Evolutionary conservation across 2,329 filamentous ascomycete genomes (phyloP), one percentile per base, ranked within the genome.

Genomic region (Samsoniella hepiali): DNA sequence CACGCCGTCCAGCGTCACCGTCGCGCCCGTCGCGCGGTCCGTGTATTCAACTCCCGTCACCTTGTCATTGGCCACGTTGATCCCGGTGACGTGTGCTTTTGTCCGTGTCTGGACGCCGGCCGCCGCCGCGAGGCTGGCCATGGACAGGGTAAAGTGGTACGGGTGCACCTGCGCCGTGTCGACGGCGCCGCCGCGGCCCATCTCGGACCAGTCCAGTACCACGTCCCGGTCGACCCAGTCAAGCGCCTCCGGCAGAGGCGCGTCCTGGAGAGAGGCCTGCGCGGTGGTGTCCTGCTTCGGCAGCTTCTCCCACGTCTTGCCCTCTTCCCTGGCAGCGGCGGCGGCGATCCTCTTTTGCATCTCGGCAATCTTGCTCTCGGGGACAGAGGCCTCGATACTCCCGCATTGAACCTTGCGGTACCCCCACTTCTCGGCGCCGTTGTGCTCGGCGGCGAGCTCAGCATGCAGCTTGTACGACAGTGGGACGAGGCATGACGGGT

Each of bases 121-220:
- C 58, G 91, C 85, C 63, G 84, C 78, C 0, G 94, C 93, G 13
- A 97, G 81, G 49, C 86, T 80, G 5, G 91, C 91, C 75, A 98
- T 96, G 17, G 88, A 82, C 0, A 86, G 94, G 0, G 95, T 98
- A 72, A 99, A 98, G 51, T 92, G 88, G 66, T 89, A 91, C 0
- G 95, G 95, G 71, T 99, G 94, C 3, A 98, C 94, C 76, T 99
- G 95, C 0, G 95, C 91, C 1, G 95, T 98, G 65, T 92, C 91
- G 1, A 83, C 84, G 0, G 87, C 85, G 3, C 86, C 88, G 2
- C 79, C 78, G 1, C 72, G 68, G 31, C 91, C 92, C 92, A 98
- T 97, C 72, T 89, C 87, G 40, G 91, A 86, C 76, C 96, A 98
- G 27, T 81, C 81, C 60, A 79, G 78, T 29, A 96, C 77, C 2